Evolutionary conservation across 768 basidiomycete genomes (phyloP).

Genomic region (Leccinum disarticulatum): DNA sequence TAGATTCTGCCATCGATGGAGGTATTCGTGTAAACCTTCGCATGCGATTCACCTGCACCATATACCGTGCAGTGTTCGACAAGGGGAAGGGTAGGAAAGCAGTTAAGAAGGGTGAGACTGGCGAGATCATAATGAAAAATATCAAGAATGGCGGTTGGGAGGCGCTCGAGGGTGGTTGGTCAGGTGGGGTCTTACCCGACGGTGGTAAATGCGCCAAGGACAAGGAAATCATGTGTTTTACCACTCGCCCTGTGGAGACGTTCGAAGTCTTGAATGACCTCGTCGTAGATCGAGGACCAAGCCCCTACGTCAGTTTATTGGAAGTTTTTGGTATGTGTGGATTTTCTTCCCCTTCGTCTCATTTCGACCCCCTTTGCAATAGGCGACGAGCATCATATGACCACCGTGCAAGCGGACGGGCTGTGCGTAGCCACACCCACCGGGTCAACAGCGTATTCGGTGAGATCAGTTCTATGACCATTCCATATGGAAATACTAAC

Average conservation of each 20-base stretch:
- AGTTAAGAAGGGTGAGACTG: slow-evolving; percentile 89
- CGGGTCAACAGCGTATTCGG: slow-evolving; percentile 97
- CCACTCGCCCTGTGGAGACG: slow-evolving; percentile 90
- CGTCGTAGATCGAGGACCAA: slow-evolving; percentile 96
- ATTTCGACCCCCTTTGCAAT: slow-evolving; percentile 1
- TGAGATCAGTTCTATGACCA: slow-evolving; percentile 35
- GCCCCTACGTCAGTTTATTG: slow-evolving; percentile 93
- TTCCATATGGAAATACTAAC: slow-evolving; percentile 8
- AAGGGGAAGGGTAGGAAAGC: slow-evolving; percentile 71
- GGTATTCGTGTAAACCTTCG: slow-evolving; percentile 97
- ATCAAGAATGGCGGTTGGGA: slow-evolving; percentile 93
- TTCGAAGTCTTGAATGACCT: slow-evolving; percentile 97
- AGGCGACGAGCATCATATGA: slow-evolving; percentile 99
- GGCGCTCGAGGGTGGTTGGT: slow-evolving; percentile 82
- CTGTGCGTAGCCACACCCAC: slow-evolving; percentile 94
- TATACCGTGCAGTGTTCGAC: slow-evolving; percentile 88
- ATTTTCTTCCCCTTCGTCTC: slow-evolving; percentile 1
- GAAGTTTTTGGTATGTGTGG: slow-evolving; percentile 86
- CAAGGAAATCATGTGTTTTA: slow-evolving; percentile 98
- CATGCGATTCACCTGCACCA: slow-evolving; percentile 99
- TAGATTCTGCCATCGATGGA: slow-evolving; percentile 85
- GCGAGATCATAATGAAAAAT: slow-evolving; percentile 96
- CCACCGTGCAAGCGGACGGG: slow-evolving; percentile 98
- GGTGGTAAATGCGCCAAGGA: slow-evolving; percentile 63
- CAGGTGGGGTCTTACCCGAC: slow-evolving; percentile 43